Conservation (phyloP, 305 asterid genomes). For the Nicotiana rustica region DNA sequence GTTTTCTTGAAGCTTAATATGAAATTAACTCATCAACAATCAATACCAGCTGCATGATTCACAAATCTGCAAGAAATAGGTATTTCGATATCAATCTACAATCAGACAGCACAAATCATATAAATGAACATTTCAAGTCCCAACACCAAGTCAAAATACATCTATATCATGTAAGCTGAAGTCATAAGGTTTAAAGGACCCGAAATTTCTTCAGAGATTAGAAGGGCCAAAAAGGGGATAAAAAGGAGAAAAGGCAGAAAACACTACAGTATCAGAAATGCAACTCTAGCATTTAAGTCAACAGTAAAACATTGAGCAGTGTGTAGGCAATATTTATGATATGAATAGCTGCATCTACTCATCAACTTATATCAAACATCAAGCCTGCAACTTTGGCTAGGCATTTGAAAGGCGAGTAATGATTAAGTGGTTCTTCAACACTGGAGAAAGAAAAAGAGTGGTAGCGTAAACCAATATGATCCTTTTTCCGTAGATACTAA, state of each 20-base stretch:
- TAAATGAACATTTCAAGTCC: slow-evolving; percentile 19
- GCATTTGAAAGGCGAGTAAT: background rate
- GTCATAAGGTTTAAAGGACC: background rate
- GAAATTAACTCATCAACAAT: slow-evolving; percentile 42
- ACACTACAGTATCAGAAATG: background rate
- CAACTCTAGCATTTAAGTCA: background rate
- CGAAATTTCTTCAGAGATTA: background rate
- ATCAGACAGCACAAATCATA: slow-evolving; percentile 33
- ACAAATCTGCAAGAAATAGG: slow-evolving; percentile 42
- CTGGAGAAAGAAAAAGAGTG: slow-evolving; percentile 7
- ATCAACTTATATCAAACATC: slow-evolving; percentile 6
- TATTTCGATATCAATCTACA: slow-evolving; percentile 37
- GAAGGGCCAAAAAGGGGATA: background rate
- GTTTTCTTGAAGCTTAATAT: slow-evolving; percentile 32
- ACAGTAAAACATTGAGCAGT: background rate
- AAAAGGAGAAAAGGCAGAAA: background rate
- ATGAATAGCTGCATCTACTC: background rate
- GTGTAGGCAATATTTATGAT: background rate
- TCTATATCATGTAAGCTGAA: background rate
- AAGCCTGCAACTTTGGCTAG: background rate
- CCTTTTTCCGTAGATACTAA: background rate
- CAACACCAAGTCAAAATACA: slow-evolving; percentile 6
- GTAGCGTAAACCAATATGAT: background rate
- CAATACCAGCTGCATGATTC: slow-evolving; percentile 40
- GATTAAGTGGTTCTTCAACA: background rate